Evolutionary conservation across 2,329 filamentous ascomycete species (phyloP).

Genomic region (Dactylellina cionopaga): DNA sequence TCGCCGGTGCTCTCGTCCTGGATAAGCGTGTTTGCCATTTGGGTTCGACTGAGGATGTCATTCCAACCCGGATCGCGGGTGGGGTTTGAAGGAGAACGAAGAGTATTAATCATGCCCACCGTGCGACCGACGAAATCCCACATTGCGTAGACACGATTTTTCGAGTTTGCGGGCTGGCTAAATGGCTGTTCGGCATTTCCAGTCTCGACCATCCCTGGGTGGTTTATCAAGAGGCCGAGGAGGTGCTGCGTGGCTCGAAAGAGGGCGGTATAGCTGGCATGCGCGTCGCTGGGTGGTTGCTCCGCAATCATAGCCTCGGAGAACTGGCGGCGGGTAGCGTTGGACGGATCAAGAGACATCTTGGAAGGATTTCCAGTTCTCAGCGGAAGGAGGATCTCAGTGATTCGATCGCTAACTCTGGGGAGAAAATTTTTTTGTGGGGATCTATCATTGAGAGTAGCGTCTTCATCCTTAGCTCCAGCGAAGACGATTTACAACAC

Average conservation of each 20-base stretch:
- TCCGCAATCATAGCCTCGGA: neutral
- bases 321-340: constrained; percentile 10
- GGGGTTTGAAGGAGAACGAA: neutral
- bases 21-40: constrained; percentile 11
- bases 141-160: constrained; percentile 29
- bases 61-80: neutral
- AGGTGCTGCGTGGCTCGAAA: constrained; percentile 15
- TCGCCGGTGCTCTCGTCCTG: constrained; percentile 8
- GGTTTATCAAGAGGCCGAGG: constrained; percentile 15
- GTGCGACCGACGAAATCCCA: constrained; percentile 30
- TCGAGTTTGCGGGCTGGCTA: constrained; percentile 22
- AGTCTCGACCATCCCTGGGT: constrained; percentile 24
- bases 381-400: too few species aligned
- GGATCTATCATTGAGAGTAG: too few species aligned
- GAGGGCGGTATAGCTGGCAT: constrained; percentile 10
- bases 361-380: too few species aligned
- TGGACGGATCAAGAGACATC: constrained; percentile 10
- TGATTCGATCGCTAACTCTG: too few species aligned
- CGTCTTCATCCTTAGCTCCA: too few species aligned
- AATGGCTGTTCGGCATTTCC: constrained; percentile 22
- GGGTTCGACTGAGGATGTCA: neutral
- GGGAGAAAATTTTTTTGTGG: too few species aligned
- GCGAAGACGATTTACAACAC: too few species aligned
- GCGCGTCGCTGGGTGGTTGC: neutral
- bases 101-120: constrained; percentile 7